phyloP scores from a whole-genome alignment of 169 alveolate genomes.

The Plasmodium gaboni region DNA sequence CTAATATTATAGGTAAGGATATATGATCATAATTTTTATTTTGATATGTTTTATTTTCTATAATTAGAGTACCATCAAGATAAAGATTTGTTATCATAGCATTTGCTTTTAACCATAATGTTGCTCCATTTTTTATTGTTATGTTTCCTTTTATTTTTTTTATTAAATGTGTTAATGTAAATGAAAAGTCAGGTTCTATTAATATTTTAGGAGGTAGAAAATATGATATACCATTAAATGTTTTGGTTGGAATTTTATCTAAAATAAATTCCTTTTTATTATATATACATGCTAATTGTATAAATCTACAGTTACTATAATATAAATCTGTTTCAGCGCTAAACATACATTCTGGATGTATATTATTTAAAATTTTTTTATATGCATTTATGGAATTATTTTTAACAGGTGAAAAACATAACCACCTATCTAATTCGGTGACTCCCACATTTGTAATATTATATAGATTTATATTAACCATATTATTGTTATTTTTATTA shows the following conservation, averaged over 20 bases:
- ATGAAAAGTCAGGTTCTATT: constrained; percentile 67
- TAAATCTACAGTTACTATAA: constrained; percentile 81
- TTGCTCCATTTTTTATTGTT: constrained; percentile 25
- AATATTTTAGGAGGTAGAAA: constrained; percentile 65
- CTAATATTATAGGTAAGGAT: constrained; percentile 34
- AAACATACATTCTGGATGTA: constrained; percentile 87
- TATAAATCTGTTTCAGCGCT: constrained; percentile 89
- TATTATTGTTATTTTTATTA: constrained; percentile 77
- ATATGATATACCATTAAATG: constrained; percentile 33
- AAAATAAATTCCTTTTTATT: constrained; percentile 65
- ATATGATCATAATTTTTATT: background rate
- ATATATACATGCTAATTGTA: constrained; percentile 83
- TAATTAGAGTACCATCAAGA: constrained; percentile 46
- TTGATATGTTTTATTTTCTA: constrained; percentile 21
- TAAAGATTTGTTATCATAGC: constrained; percentile 40
- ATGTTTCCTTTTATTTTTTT: constrained; percentile 65
- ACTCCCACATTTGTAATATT: constrained; percentile 82
- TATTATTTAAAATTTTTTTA: constrained; percentile 78
- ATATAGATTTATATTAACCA: no score
- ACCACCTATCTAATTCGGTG: constrained; percentile 86
- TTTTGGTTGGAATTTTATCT: constrained; percentile 17
- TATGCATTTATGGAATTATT: constrained; percentile 86
- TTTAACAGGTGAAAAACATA: constrained; percentile 90
- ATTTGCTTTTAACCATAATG: constrained; percentile 63
- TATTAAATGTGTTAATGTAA: constrained; percentile 50